Conservation (phyloP, 2,329 filamentous ascomycete genomes). For the Talaromyces sp. region DNA sequence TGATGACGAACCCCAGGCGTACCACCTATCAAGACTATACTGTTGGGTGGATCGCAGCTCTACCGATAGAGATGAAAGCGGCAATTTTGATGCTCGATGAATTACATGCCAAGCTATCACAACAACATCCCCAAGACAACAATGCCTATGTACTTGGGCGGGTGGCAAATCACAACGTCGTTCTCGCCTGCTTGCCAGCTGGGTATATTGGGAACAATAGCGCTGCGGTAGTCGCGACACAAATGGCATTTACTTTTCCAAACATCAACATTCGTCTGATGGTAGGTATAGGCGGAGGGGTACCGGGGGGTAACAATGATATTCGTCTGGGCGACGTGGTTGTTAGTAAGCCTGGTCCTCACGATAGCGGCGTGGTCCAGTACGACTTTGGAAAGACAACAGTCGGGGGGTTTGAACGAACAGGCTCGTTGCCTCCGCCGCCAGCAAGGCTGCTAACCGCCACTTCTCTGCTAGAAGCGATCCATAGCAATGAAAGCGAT, state of each 20-base stretch:
- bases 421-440: not conserved
- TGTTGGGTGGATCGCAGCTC: conserved; percentile 5
- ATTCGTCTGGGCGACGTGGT: not conserved
- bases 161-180: not conserved
- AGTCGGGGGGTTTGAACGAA: not conserved
- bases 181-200: not conserved
- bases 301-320: not conserved
- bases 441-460: not conserved
- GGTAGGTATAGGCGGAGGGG: not conserved
- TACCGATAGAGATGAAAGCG: conserved; percentile 3
- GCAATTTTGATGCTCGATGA: conserved; percentile 1
- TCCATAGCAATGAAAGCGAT: not conserved
- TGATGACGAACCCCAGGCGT: not conserved
- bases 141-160: not conserved
- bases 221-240: not conserved
- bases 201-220: not conserved
- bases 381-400: not conserved
- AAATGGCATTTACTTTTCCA: not conserved
- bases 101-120: not conserved
- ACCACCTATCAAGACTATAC: conserved; percentile 5
- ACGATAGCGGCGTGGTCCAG: not conserved
- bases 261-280: not conserved
- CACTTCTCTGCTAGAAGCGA: not conserved
- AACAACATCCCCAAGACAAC: not conserved
- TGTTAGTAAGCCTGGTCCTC: not conserved